Evolutionary conservation across 2,329 filamentous ascomycete species (phyloP).

Genomic region (Paracoccidioides brasiliensis): DNA sequence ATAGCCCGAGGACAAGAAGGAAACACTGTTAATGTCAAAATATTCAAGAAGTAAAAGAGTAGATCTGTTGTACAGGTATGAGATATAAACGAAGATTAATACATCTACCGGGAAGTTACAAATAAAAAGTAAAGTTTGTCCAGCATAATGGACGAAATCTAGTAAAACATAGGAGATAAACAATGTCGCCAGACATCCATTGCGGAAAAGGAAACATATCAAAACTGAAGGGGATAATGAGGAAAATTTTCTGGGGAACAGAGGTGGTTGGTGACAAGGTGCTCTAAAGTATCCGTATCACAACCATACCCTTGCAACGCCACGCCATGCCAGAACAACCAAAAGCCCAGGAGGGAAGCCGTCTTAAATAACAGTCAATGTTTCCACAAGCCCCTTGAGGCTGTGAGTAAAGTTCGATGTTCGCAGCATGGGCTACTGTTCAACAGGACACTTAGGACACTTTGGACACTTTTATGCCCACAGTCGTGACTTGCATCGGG

Average conservation of each 20-base stretch:
- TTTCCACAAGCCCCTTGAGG: background rate
- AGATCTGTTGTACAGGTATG: no score
- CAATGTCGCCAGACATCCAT: no score
- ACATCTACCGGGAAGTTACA: no score
- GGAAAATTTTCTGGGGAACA: background rate
- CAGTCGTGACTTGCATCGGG: slow-evolving; percentile 8
- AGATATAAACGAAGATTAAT: no score
- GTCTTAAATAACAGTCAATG: background rate
- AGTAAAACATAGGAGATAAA: no score
- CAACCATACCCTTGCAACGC: background rate
- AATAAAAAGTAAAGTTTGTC: no score
- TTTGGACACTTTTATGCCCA: slow-evolving; percentile 6
- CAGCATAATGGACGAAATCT: no score
- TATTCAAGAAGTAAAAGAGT: no score
- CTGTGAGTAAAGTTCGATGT: background rate
- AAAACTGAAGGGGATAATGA: background rate
- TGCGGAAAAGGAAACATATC: background rate
- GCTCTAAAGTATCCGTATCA: background rate
- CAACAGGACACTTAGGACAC: slow-evolving; percentile 3
- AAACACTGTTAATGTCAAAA: no score
- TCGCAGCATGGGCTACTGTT: background rate
- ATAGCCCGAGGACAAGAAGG: no score
- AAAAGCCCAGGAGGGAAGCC: background rate
- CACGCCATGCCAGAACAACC: background rate
- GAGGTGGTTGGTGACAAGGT: background rate